A percentile compares a stretch with the other conserved stretches of the same genome.
phyloP scores from a whole-genome alignment of 2,329 filamentous ascomycete species.

The Chrysoporthe puriensis region DNA sequence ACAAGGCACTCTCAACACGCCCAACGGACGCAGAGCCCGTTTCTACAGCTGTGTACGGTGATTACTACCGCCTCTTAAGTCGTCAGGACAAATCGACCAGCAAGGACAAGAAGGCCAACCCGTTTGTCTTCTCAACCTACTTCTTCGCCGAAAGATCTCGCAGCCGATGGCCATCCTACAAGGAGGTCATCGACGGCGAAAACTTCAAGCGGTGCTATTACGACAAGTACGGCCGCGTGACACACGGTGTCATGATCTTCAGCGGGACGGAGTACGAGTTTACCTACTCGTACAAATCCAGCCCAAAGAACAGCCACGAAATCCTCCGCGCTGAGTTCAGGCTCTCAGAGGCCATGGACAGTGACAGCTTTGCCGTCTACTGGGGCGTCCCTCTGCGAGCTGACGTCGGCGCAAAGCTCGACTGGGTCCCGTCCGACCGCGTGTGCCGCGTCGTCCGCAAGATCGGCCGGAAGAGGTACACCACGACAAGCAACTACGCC shows the following conservation, averaged over 20 bases:
- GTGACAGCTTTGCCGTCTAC: slow-evolving; percentile 39
- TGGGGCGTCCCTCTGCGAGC: slow-evolving; percentile 39
- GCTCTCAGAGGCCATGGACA: slow-evolving; percentile 25
- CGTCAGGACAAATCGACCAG: slow-evolving; percentile 31
- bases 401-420: slow-evolving; percentile 35
- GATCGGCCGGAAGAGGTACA: slow-evolving; percentile 34
- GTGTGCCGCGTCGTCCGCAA: slow-evolving; percentile 40
- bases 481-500: slow-evolving; percentile 40
- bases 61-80: slow-evolving; percentile 34
- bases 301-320: slow-evolving; percentile 38
- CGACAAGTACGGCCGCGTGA: slow-evolving; percentile 40
- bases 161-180: slow-evolving; percentile 35
- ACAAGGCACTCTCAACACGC: slow-evolving; percentile 32
- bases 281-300: slow-evolving; percentile 41
- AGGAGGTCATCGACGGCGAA: slow-evolving; percentile 33
- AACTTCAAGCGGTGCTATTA: slow-evolving; percentile 38
- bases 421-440: slow-evolving; percentile 42
- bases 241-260: slow-evolving; percentile 37
- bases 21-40: slow-evolving; percentile 32
- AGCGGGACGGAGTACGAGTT: slow-evolving; percentile 38
- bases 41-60: slow-evolving; percentile 37
- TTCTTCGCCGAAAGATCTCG: slow-evolving; percentile 32
- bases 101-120: slow-evolving; percentile 28
- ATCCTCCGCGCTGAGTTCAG: slow-evolving; percentile 40
- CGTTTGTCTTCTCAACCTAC: slow-evolving; percentile 33